These are phyloP conservation scores for Ceratocystis diversiconidia DNA, from an alignment of 2,329 filamentous ascomycete species.

Conservation along the genomic window DNA sequence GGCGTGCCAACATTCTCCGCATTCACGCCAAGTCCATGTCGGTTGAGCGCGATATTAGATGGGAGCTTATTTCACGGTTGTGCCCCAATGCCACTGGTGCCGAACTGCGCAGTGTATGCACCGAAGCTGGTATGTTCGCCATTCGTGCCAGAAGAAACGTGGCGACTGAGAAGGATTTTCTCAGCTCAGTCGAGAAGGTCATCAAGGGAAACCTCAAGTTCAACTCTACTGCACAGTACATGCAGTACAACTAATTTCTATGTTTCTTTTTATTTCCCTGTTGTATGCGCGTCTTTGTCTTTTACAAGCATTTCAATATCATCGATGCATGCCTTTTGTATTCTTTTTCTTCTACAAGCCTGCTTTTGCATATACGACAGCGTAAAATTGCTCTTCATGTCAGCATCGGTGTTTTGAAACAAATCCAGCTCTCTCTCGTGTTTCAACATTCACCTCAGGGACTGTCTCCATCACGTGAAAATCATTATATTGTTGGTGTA, in stretches of 20 bases:
- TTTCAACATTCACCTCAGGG: no score
- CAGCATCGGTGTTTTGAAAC: no score
- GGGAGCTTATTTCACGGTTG: conserved; percentile 93
- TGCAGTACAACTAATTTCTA: conserved; percentile 80
- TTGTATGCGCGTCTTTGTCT: not conserved
- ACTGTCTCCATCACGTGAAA: no score
- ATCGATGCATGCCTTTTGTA: not conserved
- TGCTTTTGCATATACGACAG: no score
- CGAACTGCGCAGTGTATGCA: conserved; percentile 89
- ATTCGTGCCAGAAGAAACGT: conserved; percentile 93
- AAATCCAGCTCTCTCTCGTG: no score
- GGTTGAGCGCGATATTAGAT: conserved; percentile 94
- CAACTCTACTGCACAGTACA: conserved; percentile 95
- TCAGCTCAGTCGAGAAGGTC: conserved; percentile 96
- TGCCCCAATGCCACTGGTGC: conserved; percentile 97
- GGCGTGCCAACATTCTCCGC: conserved; percentile 88
- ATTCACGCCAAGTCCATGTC: conserved; percentile 99
- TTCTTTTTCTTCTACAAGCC: not conserved
- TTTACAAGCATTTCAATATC: conserved; percentile 6
- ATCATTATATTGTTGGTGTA: no score
- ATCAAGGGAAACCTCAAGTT: conserved; percentile 99
- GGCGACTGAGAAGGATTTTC: conserved; percentile 95
- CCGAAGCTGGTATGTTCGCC: conserved; percentile 96
- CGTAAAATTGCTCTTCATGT: no score
- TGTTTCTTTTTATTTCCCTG: conserved; percentile 7